A percentile compares a stretch with the other conserved stretches of the same genome.
These are phyloP conservation scores for Hevea brasiliensis DNA, from an alignment of 345 rosid species.

Conservation along the genomic window DNA sequence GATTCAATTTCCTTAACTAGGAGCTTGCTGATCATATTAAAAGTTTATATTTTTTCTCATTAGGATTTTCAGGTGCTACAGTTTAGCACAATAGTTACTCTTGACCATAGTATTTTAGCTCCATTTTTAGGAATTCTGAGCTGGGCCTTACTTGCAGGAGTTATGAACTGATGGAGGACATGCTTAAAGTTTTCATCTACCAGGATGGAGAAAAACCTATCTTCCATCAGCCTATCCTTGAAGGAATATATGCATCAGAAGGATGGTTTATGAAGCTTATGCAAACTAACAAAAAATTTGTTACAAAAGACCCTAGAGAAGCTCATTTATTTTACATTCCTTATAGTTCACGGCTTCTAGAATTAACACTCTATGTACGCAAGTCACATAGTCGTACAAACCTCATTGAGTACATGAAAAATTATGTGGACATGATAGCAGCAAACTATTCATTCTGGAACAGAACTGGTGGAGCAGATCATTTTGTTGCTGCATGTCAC, in stretches of 20 bases:
- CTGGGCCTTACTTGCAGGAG: conserved; percentile 53
- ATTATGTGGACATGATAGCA: conserved; percentile 53
- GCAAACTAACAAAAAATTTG: conserved; percentile 58
- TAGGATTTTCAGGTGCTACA: background rate
- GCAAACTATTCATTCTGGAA: conserved; percentile 76
- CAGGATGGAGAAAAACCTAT: conserved; percentile 78
- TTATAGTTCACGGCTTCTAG: conserved; percentile 77
- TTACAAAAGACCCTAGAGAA: conserved; percentile 50
- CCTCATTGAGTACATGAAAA: conserved; percentile 57
- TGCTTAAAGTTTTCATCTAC: conserved; percentile 73
- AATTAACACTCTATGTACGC: conserved; percentile 68
- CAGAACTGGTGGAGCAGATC: conserved; percentile 83
- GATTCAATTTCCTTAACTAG: background rate
- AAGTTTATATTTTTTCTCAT: background rate
- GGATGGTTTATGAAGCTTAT: conserved; percentile 95
- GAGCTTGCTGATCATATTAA: background rate
- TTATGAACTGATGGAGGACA: conserved; percentile 83
- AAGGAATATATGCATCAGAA: conserved; percentile 92
- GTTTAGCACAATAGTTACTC: background rate
- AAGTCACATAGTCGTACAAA: conserved; percentile 68
- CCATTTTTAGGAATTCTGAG: conserved; percentile 15
- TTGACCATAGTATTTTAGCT: background rate
- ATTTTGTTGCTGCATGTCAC: conserved; percentile 88
- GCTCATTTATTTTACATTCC: conserved; percentile 91
- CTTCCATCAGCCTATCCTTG: conserved; percentile 61